Conservation (phyloP, 1,139 yeast genomes). For the Candida frijolesensis region DNA sequence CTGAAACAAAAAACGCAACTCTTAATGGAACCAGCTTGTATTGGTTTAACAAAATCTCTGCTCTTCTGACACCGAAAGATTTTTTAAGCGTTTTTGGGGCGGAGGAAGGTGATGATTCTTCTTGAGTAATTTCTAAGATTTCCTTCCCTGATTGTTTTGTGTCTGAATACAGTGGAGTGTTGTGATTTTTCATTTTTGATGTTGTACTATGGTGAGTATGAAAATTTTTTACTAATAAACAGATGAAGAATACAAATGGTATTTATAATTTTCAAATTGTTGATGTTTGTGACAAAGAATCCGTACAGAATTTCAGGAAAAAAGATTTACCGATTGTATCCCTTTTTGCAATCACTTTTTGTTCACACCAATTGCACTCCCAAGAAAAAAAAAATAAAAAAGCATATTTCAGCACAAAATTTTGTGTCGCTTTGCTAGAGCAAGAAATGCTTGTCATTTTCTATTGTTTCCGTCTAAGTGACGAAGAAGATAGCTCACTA, state of each 20-base stretch:
- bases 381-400: not conserved
- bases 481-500: not conserved
- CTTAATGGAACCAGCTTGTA: constrained; percentile 25
- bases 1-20: constrained; percentile 44
- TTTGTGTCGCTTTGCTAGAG: not conserved
- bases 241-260: not conserved
- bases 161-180: not conserved
- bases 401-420: not conserved
- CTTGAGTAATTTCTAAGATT: not conserved
- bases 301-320: not conserved
- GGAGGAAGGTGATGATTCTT: not conserved
- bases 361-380: too few relatives aligned
- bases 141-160: not conserved
- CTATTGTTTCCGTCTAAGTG: not conserved
- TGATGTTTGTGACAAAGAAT: not conserved
- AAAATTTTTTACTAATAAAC: too few relatives aligned
- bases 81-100: constrained; percentile 11
- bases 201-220: not conserved
- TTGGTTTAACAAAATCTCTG: constrained; percentile 43
- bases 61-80: constrained; percentile 41
- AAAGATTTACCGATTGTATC: not conserved
- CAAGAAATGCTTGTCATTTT: not conserved
- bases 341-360: not conserved
- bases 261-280: not conserved
- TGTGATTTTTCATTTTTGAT: not conserved